Base-by-base conservation (phyloP, 306 rosid genomes). In the Aeschynomene evenia region DNA sequence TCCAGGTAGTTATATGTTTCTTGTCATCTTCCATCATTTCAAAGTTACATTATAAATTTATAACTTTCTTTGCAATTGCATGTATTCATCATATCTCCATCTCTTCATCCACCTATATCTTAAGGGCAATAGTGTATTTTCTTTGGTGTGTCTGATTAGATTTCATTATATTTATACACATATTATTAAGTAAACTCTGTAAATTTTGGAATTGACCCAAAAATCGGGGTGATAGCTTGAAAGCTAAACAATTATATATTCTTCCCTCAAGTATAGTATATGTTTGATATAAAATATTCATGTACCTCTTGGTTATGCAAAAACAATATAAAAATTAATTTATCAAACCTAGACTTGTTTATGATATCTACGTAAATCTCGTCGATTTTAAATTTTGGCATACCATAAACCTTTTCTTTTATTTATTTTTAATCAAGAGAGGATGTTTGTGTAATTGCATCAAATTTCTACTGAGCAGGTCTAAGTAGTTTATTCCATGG, bases 1-100 rank as follows among this genome's bases (percentile, higher is more conserved):
- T 84, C 67, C 85, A 88, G 98, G 97, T 90, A 70, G 54, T 28
- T 77, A 54, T 63, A 60, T 46, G 40, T 72, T 59, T 80, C 72
- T 22, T 12, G 45, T 76, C 61, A 42, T 73, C 34, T 79, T 55
- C 55, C 68, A 8, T 61, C 62, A 48, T 34, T 51, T 51, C 53
- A 1, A 62, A 39, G 19, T 70, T 78, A 28, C 42, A 37, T 56
- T 37, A 13, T 63, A 42, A 51, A 12, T 51, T 56, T 37, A 13
- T 63, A 42, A 51, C n/a, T 51, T 58, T 55, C 36, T 40, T 74
- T 13, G 33, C 64, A 71, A 65, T 48, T 66, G 9, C 13, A 28
- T 61, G 28, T 54, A 24, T 33, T 67, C 58, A 54, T 19, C 13
- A 52, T 20, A 52, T 66, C 63, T 60, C 52, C 21, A 40, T 20